Evolutionary conservation across 805 yeast species (phyloP), one percentile per base, ranked within the genome.

Genomic region (Diddensiella transvaalensis): DNA sequence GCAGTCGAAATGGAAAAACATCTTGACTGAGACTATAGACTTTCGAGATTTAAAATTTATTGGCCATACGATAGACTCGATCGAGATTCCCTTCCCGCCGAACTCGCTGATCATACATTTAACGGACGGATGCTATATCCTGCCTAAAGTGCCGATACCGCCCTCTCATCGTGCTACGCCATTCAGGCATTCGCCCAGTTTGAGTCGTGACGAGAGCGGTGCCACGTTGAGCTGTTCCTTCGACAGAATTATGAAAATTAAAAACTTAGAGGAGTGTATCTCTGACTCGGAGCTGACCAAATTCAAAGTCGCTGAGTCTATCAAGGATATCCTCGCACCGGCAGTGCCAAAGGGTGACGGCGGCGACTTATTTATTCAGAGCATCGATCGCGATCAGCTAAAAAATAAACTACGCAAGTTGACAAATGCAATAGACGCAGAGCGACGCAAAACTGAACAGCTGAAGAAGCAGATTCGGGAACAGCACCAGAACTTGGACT

Each of bases 241-340:
- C 50, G 60, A 66, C 23, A 47, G 48, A 17, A 52, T 65, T 1
- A 59, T 61, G 47, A 63, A 61, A 24, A 43, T 66, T 5, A 53
- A 60, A 50, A 58, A 61, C 8, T 52, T 66, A 5, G 60, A 64
- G 47, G 56, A 56, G 18, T 60, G 65, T 24, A 51, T 60, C 1
- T 55, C 51, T 19, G 69, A 66, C 46, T 56, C 63, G 40, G 55
- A 53, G 39, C 43, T 29, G 30, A 56, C 66, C 2, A 54, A 55
- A 1, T 24, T 19, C 3, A 33, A 39, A 10, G 49, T 63, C 21
- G 19, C 42, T 10, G 26, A n/a, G 4, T 50, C 55, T 15, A 51
- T 60, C n/a, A 50, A 55, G 46, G 5, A 22, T 21, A 13, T 47
- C 22, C 42, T 63, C 4, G 8, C 38, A n/a, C 21, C 38, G 8